Evolutionary conservation across 495 filamentous ascomycete species (phyloP).

Genomic region (Rhizodiscina lignyota): DNA sequence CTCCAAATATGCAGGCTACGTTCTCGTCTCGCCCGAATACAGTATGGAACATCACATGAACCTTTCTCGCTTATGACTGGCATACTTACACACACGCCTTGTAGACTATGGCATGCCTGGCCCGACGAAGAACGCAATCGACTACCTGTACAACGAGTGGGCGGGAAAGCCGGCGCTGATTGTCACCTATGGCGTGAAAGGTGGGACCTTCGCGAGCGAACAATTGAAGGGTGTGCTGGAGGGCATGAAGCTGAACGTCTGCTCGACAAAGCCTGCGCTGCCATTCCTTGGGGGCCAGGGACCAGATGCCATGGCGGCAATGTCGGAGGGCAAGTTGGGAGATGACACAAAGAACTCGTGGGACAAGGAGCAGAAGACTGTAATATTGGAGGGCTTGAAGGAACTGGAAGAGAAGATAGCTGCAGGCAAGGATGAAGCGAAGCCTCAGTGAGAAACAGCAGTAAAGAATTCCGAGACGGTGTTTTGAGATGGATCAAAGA

Average conservation of each 20-base stretch:
- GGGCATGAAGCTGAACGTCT: background rate
- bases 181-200: slow-evolving; percentile 36
- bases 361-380: background rate
- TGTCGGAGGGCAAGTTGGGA: background rate
- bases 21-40: background rate
- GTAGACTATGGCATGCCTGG: background rate
- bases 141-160: slow-evolving; percentile 45
- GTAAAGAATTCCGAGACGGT: too few relatives aligned
- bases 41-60: too few relatives aligned
- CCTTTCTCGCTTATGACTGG: too few relatives aligned
- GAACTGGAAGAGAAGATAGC: too few relatives aligned
- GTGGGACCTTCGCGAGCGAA: background rate
- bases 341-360: background rate
- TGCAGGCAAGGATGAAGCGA: too few relatives aligned
- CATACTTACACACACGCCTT: too few relatives aligned
- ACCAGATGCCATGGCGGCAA: background rate
- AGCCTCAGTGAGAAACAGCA: too few relatives aligned
- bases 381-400: background rate
- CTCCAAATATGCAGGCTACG: background rate
- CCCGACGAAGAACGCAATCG: slow-evolving; percentile 39
- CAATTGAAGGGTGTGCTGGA: background rate
- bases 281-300: background rate
- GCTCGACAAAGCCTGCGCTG: background rate
- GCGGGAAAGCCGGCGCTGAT: slow-evolving; percentile 37
- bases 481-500: too few relatives aligned